Evolutionary conservation across 192 early-diverging fungal species (phyloP).

Genomic region (Umbelopsis isabellina): DNA sequence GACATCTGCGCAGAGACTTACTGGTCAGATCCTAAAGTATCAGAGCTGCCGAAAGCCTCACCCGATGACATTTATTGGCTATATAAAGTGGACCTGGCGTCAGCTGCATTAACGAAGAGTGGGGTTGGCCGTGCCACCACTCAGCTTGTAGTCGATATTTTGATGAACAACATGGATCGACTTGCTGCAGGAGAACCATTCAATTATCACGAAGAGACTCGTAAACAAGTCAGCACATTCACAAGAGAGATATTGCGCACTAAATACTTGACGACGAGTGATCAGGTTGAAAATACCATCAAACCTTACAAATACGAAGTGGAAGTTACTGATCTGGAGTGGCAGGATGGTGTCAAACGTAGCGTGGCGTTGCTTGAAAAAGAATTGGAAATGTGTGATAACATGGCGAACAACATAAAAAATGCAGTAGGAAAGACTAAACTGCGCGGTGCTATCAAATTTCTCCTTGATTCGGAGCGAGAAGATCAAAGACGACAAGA

Average conservation of each 20-base stretch:
- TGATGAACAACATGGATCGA: constrained; percentile 82
- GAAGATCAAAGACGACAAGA: constrained; percentile 48
- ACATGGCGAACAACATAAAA: constrained; percentile 73
- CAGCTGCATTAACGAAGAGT: constrained; percentile 90
- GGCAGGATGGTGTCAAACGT: constrained; percentile 87
- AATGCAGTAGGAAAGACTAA: constrained; percentile 75
- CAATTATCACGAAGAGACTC: constrained; percentile 81
- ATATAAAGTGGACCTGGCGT: constrained; percentile 79
- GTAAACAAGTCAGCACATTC: constrained; percentile 78
- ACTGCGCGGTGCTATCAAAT: constrained; percentile 82
- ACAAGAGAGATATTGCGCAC: constrained; percentile 82
- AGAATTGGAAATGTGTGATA: constrained; percentile 78
- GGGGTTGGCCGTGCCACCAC: constrained; percentile 91
- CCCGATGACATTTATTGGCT: constrained; percentile 78
- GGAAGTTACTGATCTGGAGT: constrained; percentile 89
- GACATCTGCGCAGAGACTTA: constrained; percentile 93
- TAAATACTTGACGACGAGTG: constrained; percentile 88
- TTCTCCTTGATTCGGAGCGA: constrained; percentile 72
- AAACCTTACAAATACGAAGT: constrained; percentile 99
- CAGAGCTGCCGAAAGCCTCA: constrained; percentile 65
- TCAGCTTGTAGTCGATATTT: constrained; percentile 88
- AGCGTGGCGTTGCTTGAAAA: constrained; percentile 75
- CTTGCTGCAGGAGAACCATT: constrained; percentile 84
- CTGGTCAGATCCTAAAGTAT: constrained; percentile 81
- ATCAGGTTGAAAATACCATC: constrained; percentile 99